Conservation (phyloP, 2,329 filamentous ascomycete genomes). For the Stagonosporopsis vannaccii region DNA sequence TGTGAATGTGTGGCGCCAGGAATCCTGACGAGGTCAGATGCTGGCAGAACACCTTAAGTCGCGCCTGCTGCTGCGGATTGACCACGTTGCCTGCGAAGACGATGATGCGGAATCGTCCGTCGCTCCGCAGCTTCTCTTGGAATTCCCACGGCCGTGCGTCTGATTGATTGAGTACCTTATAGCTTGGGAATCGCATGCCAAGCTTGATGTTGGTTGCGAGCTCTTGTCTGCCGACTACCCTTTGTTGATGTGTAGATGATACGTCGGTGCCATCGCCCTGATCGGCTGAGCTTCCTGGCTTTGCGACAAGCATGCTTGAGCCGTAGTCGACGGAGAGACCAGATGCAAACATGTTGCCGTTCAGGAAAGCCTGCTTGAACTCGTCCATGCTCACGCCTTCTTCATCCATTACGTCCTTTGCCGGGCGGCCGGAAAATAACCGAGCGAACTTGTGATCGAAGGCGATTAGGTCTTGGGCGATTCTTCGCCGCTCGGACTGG, state of each 20-base stretch:
- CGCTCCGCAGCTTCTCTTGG: constrained; percentile 62
- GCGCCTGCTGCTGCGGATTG: constrained; percentile 51
- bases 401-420: constrained; percentile 66
- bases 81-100: constrained; percentile 69
- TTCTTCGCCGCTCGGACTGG: constrained; percentile 61
- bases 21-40: constrained; percentile 52
- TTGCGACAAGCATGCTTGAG: constrained; percentile 62
- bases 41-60: constrained; percentile 58
- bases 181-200: constrained; percentile 66
- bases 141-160: constrained; percentile 66
- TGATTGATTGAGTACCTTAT: constrained; percentile 67
- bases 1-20: constrained; percentile 56
- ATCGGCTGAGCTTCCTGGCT: constrained; percentile 53
- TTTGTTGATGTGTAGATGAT: constrained; percentile 9
- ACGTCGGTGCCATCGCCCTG: constrained; percentile 60
- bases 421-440: constrained; percentile 58
- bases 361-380: constrained; percentile 68
- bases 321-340: constrained; percentile 67
- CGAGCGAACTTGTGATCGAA: constrained; percentile 59
- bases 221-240: constrained; percentile 43
- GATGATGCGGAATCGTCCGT: constrained; percentile 66
- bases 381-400: constrained; percentile 68
- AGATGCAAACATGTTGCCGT: constrained; percentile 65
- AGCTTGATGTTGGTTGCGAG: constrained; percentile 57
- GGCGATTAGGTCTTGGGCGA: constrained; percentile 71